Evolutionary conservation across 371 early-diverging fungal genomes (phyloP).

Genomic region (Apophysomyces elegans): DNA sequence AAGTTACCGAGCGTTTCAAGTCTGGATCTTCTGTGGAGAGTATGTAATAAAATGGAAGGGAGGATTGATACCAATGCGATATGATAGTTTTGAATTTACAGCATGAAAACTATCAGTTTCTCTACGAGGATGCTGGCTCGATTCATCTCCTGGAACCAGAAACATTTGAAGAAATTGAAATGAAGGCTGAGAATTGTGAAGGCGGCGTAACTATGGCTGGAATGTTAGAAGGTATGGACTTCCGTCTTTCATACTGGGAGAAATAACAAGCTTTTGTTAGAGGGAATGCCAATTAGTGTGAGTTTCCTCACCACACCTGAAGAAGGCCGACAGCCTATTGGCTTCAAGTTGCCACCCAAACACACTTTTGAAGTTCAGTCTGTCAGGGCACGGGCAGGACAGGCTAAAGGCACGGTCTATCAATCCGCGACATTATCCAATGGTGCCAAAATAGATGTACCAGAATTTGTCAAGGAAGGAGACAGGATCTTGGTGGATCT

Average conservation of each 20-base stretch:
- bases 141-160: slow-evolving; percentile 73
- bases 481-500: slow-evolving; percentile 80
- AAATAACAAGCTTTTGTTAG: slow-evolving; percentile 17
- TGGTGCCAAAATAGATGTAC: slow-evolving; percentile 75
- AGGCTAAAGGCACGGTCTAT: slow-evolving; percentile 76
- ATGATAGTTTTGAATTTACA: slow-evolving; percentile 60
- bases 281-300: slow-evolving; percentile 51
- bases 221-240: slow-evolving; percentile 46
- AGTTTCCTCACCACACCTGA: slow-evolving; percentile 53
- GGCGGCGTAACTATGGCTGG: slow-evolving; percentile 49
- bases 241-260: not conserved
- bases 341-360: slow-evolving; percentile 46
- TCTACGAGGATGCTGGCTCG: slow-evolving; percentile 66
- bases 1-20: slow-evolving; percentile 66
- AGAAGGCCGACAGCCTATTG: slow-evolving; percentile 41
- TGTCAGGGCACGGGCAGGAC: slow-evolving; percentile 54
- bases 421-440: slow-evolving; percentile 75
- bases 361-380: slow-evolving; percentile 47
- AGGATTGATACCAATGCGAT: not conserved
- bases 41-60: slow-evolving; percentile 17
- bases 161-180: slow-evolving; percentile 74
- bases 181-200: slow-evolving; percentile 61
- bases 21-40: slow-evolving; percentile 67
- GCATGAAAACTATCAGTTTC: slow-evolving; percentile 68
- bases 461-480: slow-evolving; percentile 81